These are phyloP conservation scores for Fusarium graminum DNA, from an alignment of 2,329 filamentous ascomycete genomes.

Conservation along the genomic window DNA sequence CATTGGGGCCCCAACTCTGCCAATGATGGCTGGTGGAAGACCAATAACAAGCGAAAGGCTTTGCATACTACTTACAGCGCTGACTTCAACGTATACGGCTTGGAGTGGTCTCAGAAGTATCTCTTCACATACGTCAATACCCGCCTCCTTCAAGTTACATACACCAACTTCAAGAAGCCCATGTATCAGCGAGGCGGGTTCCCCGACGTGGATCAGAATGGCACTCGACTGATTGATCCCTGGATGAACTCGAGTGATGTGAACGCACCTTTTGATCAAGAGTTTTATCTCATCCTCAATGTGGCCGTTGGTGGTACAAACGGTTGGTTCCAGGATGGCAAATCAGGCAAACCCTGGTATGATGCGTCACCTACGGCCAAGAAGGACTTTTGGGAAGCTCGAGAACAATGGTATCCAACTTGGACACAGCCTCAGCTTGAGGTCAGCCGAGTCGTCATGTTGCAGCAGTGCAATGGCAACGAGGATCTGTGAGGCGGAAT, in stretches of 20 bases:
- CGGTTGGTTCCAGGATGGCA: conserved; percentile 84
- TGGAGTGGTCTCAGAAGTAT: conserved; percentile 91
- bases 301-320: conserved; percentile 83
- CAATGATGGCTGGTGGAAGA: conserved; percentile 86
- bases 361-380: conserved; percentile 75
- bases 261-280: conserved; percentile 79
- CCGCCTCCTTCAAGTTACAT: conserved; percentile 82
- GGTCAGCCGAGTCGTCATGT: conserved; percentile 77
- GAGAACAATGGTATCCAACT: conserved; percentile 75
- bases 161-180: conserved; percentile 77
- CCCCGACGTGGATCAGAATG: conserved; percentile 72
- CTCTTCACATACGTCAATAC: conserved; percentile 89
- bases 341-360: conserved; percentile 82
- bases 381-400: conserved; percentile 81
- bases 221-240: conserved; percentile 71
- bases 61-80: conserved; percentile 79
- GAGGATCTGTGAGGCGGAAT: conserved; percentile 53
- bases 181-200: conserved; percentile 79
- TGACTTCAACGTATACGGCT: conserved; percentile 80
- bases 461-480: conserved; percentile 75
- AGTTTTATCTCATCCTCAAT: conserved; percentile 82
- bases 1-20: conserved; percentile 82
- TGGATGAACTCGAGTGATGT: conserved; percentile 73
- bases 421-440: conserved; percentile 78
- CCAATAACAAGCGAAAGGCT: conserved; percentile 80